Base-by-base conservation (phyloP, 768 basidiomycete species). In the Mycena amicta region DNA sequence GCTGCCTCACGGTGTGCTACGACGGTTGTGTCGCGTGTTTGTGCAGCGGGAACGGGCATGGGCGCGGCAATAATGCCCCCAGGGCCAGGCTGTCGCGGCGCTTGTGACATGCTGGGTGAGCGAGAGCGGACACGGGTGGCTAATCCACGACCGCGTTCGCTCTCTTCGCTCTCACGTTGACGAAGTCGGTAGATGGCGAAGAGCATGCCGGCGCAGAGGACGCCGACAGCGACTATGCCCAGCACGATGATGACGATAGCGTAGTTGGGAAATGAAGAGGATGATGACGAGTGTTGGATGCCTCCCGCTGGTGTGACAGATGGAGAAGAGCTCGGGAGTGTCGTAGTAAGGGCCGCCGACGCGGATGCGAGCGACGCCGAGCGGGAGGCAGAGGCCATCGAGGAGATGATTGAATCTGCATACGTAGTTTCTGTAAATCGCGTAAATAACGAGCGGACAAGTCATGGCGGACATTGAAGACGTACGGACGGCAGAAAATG, bases 181-280 rank as follows among this genome's bases (percentile, higher is more conserved):
- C 89, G 85, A 50, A 90, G 65, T 28, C 85, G 82, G 31, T 87
- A 84, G 71, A 91, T 74, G 68, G 90, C 80, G 69, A 92, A 73
- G 78, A 91, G 91, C 50, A 79, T 75, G 53, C 90, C 80, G 55
- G 87, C 71, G 62, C 86, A 83, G 5, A 83, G 74, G 8, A 88
- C 84, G 28, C 84, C 80, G 62, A 93, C 86, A 51, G 90, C 89
- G 61, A 94, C 77, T 74, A 93, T 88, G 22, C 91, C 93, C 27
- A 95, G 83, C 37, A 95, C 83, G 54, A 88, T 88, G 49, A 95
- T 88, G 63, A 94, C 86, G 67, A 95, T 95, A 11, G 91, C 93
- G 92, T 92, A 95, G 69, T 83, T 83, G 15, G 92, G 93, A 68
- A 94, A 94, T 23, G 77, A 61, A 11, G 78, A 65, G 54, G 58